Conservation (phyloP, 352 stramenopile genomes). For the Phytophthora multivora region DNA sequence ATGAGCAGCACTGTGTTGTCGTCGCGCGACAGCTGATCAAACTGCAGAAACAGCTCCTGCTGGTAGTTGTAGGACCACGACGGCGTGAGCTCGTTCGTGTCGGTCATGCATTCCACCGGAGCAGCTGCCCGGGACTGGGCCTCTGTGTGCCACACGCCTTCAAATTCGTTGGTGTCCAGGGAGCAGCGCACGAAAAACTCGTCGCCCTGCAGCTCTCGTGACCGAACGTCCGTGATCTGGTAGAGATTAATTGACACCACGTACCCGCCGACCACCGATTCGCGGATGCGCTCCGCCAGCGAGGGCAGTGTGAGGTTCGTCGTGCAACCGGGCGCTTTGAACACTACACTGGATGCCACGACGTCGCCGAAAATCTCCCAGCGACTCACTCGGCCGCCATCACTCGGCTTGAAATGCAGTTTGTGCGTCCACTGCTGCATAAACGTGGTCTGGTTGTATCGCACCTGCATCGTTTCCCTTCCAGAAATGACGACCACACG, state of each 20-base stretch:
- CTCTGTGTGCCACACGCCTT: slow-evolving; percentile 85
- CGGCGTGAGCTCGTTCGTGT: slow-evolving; percentile 19
- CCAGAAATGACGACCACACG: slow-evolving; percentile 75
- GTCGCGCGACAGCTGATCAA: slow-evolving; percentile 81
- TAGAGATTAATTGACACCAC: slow-evolving; percentile 75
- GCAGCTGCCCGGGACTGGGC: slow-evolving; percentile 63
- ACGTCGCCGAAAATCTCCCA: slow-evolving; percentile 90
- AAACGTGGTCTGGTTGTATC: slow-evolving; percentile 82
- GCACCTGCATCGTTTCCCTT: slow-evolving; percentile 85
- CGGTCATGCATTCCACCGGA: slow-evolving; percentile 39
- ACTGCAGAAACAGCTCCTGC: slow-evolving; percentile 83
- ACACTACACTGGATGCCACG: slow-evolving; percentile 86
- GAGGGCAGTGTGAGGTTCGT: slow-evolving; percentile 86
- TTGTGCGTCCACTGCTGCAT: slow-evolving; percentile 90
- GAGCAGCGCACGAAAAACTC: slow-evolving; percentile 86
- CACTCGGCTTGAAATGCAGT: slow-evolving; percentile 73
- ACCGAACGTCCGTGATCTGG: slow-evolving; percentile 69
- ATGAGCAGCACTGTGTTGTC: slow-evolving; percentile 87
- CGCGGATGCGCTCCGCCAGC: slow-evolving; percentile 79
- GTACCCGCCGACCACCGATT: slow-evolving; percentile 84
- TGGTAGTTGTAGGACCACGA: slow-evolving; percentile 77
- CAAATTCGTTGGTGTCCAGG: slow-evolving; percentile 85
- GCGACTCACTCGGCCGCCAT: slow-evolving; percentile 48
- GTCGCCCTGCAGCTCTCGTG: slow-evolving; percentile 58
- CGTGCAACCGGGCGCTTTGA: slow-evolving; percentile 73